Base-by-base conservation (phyloP, 345 rosid species). In the Raphanus raphanistrum region DNA sequence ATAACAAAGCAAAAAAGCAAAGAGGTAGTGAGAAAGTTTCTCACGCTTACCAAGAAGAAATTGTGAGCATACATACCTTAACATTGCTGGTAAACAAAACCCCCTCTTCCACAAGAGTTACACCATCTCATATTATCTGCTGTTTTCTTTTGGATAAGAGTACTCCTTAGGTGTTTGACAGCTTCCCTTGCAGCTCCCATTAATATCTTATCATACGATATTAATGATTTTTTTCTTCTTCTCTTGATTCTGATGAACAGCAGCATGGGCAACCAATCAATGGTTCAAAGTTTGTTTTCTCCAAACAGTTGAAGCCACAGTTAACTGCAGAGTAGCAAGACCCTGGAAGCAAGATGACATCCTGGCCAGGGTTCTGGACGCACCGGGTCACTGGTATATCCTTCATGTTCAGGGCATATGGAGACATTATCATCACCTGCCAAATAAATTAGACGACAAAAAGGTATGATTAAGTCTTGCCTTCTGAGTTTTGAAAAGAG, bases 291-390 rank as follows among this genome's bases (percentile, higher is more conserved):
- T 84, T 88, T 71, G 74, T 86, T 29, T 83, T 74, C 88, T 90
- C 95, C 38, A 78, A 77, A 75, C 86, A 88, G 84, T 87, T 90
- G 70, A 90, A 92, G 71, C 97, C 97, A 79, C 84, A 80, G 63
- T 88, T 85, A 73, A 92, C 84, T 33, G 87, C 87, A 2, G 87
- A 85, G 81, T 84, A 79, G 75, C 80, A 83, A n/a, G n/a, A n/a
- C n/a, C n/a, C n/a, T n/a, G n/a, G n/a, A n/a, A n/a, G n/a, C n/a
- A n/a, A n/a, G n/a, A n/a, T n/a, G n/a, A n/a, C n/a, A n/a, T n/a
- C n/a, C n/a, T n/a, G n/a, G n/a, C n/a, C n/a, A n/a, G n/a, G n/a
- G n/a, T n/a, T n/a, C n/a, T n/a, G n/a, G n/a, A n/a, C n/a, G n/a
- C n/a, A n/a, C n/a, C n/a, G n/a, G n/a, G n/a, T n/a, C n/a, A 86